Percentiles rank a stretch among this genome's conserved stretches.
Evolutionary conservation across 495 filamentous ascomycete genomes (phyloP).

Genomic region (Hypoxylon intermedium): DNA sequence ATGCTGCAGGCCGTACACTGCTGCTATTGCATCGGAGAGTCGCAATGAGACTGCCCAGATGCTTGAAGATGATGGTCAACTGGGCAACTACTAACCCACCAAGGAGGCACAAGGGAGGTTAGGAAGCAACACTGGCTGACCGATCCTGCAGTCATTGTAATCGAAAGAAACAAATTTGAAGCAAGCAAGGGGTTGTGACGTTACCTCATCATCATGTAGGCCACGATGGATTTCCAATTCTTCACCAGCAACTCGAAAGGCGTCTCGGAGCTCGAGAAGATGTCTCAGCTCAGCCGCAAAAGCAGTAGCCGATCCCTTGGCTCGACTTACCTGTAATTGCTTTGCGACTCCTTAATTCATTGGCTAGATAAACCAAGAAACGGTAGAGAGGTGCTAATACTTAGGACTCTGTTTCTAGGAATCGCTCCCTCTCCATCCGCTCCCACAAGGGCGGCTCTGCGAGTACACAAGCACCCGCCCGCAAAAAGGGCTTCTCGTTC

Average conservation of each 20-base stretch:
- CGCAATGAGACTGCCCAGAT: too few relatives aligned
- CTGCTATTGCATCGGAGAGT: too few relatives aligned
- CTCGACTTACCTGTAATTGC: constrained; percentile 42
- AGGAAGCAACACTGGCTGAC: constrained; percentile 29
- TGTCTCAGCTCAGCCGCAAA: constrained; percentile 30
- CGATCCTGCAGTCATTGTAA: constrained; percentile 12
- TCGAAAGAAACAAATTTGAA: not conserved
- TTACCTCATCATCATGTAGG: constrained; percentile 39
- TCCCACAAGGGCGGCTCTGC: constrained; percentile 61
- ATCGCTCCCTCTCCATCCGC: constrained; percentile 63
- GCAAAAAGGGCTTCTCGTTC: constrained; percentile 69
- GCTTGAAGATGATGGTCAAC: not conserved
- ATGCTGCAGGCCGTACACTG: too few relatives aligned
- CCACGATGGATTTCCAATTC: constrained; percentile 43
- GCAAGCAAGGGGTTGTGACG: not conserved
- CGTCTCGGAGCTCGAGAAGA: constrained; percentile 38
- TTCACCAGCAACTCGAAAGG: constrained; percentile 39
- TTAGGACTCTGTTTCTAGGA: constrained; percentile 41
- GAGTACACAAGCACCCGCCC: constrained; percentile 25
- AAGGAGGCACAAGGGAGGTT: not conserved
- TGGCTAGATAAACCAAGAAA: not conserved
- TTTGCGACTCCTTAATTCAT: constrained; percentile 13
- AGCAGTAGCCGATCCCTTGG: constrained; percentile 25
- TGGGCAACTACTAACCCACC: not conserved
- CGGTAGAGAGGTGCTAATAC: constrained; percentile 22